Evolutionary conservation across 805 yeast species (phyloP).

Genomic region (Debaryomyces hansenii): DNA sequence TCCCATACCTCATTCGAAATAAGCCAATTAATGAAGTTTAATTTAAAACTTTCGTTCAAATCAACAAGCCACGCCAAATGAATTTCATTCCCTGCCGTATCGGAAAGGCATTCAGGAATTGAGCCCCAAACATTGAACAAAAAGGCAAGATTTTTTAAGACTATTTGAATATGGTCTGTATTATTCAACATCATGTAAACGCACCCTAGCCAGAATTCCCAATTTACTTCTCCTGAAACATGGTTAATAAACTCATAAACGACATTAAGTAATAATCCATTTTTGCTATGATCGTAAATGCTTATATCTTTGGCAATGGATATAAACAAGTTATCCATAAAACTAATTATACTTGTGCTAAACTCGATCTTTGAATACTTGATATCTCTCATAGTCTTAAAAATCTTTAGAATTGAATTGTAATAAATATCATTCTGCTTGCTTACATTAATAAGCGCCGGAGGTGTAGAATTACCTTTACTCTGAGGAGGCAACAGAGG

Average conservation of each 20-base stretch:
- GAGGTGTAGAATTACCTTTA: slow-evolving; percentile 4
- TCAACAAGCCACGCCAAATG: slow-evolving; percentile 39
- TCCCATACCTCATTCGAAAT: slow-evolving; percentile 52
- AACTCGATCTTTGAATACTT: slow-evolving; percentile 17
- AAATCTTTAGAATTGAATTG: slow-evolving; percentile 40
- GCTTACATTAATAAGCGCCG: slow-evolving; percentile 6
- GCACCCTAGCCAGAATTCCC: slow-evolving; percentile 77
- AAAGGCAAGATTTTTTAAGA: slow-evolving; percentile 63
- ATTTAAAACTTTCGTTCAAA: slow-evolving; percentile 42
- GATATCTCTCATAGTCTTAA: slow-evolving; percentile 39
- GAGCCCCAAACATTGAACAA: slow-evolving; percentile 74
- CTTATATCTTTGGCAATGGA: slow-evolving; percentile 34
- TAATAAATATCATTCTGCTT: slow-evolving; percentile 35
- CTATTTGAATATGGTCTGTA: slow-evolving; percentile 61
- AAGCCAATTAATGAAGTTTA: slow-evolving; percentile 55
- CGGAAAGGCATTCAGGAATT: slow-evolving; percentile 45
- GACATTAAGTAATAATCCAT: slow-evolving; percentile 41
- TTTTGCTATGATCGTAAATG: slow-evolving; percentile 37
- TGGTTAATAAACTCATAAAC: slow-evolving; percentile 40
- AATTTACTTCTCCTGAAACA: slow-evolving; percentile 46
- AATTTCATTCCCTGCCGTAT: slow-evolving; percentile 5
- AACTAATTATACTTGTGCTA: slow-evolving; percentile 13
- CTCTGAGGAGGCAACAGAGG: slow-evolving; percentile 1
- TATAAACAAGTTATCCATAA: slow-evolving; percentile 35
- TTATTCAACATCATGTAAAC: slow-evolving; percentile 53